phyloP scores from a whole-genome alignment of 1,284 basidiomycete species.

The Fomitiporia mediterranea region DNA sequence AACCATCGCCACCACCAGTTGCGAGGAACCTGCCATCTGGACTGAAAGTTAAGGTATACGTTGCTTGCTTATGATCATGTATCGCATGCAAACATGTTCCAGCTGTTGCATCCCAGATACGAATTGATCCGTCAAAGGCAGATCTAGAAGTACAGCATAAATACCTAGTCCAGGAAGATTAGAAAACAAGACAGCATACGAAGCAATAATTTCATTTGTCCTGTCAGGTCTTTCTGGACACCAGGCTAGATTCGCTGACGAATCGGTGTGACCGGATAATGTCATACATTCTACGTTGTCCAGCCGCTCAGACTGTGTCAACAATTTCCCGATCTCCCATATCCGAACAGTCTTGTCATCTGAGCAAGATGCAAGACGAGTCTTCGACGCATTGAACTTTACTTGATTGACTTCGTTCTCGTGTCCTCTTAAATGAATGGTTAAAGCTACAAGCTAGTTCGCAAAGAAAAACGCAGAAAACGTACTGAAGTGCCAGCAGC shows the following conservation, averaged over 20 bases:
- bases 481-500: constrained; percentile 54
- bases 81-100: constrained; percentile 69
- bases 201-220: constrained; percentile 56
- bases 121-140: constrained; percentile 71
- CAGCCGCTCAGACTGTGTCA: constrained; percentile 29
- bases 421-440: constrained; percentile 70
- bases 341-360: constrained; percentile 75
- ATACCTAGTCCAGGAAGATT: background rate
- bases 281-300: constrained; percentile 41
- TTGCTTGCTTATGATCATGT: constrained; percentile 57
- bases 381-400: constrained; percentile 59
- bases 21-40: constrained; percentile 45
- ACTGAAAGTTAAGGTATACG: constrained; percentile 65
- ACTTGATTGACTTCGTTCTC: constrained; percentile 75
- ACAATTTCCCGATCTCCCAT: constrained; percentile 53
- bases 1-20: constrained; percentile 36
- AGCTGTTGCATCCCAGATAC: constrained; percentile 73
- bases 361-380: constrained; percentile 71
- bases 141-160: constrained; percentile 40
- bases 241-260: constrained; percentile 72
- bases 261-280: constrained; percentile 59
- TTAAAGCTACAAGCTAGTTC: background rate
- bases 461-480: constrained; percentile 15
- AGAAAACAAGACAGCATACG: constrained; percentile 43
- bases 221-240: constrained; percentile 46